Evolutionary conservation across 108 stramenopile genomes (phyloP).

Genomic region (Cyclotella choctawhatcheeana): DNA sequence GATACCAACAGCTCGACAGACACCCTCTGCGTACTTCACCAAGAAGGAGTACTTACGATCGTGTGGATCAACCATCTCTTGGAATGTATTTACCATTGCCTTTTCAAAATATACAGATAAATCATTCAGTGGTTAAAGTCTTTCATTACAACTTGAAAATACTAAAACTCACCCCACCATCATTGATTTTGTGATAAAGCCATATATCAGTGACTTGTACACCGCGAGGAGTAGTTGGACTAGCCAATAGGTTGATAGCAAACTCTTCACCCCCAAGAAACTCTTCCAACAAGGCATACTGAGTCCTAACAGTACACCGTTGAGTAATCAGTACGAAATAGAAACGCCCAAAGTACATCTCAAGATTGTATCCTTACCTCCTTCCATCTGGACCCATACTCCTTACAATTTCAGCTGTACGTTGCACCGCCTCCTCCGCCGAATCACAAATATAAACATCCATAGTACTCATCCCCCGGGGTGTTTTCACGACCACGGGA

Average conservation of each 20-base stretch:
- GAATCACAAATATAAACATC: constrained; percentile 66
- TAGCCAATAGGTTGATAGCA: constrained; percentile 58
- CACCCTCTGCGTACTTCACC: constrained; percentile 63
- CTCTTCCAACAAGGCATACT: constrained; percentile 63
- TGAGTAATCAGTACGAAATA: no score
- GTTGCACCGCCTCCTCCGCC: constrained; percentile 45
- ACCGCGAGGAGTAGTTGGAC: constrained; percentile 56
- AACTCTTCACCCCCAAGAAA: constrained; percentile 63
- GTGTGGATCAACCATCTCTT: constrained; percentile 62
- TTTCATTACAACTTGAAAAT: not conserved
- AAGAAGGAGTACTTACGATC: constrained; percentile 30
- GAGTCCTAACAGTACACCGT: constrained; percentile 29
- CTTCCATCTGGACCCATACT: constrained; percentile 62
- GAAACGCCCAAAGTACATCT: no score
- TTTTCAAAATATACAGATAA: not conserved
- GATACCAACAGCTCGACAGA: constrained; percentile 63
- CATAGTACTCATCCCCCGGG: constrained; percentile 55
- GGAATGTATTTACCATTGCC: constrained; percentile 58
- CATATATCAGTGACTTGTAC: constrained; percentile 67
- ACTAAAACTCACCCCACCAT: constrained; percentile 42
- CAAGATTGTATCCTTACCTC: no score
- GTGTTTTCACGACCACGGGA: constrained; percentile 68
- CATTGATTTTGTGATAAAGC: constrained; percentile 58
- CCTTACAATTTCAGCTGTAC: constrained; percentile 50
- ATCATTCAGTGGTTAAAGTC: not conserved